phyloP scores from a whole-genome alignment of 2,329 filamentous ascomycete species.

The Fusarium domesticum region DNA sequence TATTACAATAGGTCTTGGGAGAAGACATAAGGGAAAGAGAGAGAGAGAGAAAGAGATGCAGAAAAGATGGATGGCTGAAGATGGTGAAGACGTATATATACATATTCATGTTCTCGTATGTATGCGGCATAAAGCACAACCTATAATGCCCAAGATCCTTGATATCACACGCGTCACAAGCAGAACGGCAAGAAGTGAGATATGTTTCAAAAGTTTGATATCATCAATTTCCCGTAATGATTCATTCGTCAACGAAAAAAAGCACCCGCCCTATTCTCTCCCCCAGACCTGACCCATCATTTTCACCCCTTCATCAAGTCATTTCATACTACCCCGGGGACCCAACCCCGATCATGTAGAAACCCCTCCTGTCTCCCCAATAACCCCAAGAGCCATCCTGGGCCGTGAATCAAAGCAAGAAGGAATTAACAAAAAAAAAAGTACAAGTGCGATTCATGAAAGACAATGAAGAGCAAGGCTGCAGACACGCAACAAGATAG shows the following conservation, averaged over 20 bases:
- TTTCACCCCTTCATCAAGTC: no score
- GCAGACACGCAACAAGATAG: no score
- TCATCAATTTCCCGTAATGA: background rate
- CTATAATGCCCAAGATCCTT: no score
- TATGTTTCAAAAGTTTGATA: no score
- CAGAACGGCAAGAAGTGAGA: no score
- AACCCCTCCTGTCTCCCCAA: no score
- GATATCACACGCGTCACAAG: no score
- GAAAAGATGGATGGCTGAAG: background rate
- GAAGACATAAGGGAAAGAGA: slow-evolving; percentile 1
- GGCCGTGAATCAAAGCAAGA: background rate
- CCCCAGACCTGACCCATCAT: no score
- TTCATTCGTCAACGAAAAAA: background rate
- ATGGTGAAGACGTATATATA: slow-evolving; percentile 14
- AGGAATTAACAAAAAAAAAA: background rate
- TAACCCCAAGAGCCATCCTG: background rate
- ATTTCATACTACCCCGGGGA: no score
- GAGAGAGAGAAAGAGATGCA: background rate
- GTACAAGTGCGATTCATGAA: background rate
- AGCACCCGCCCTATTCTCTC: no score
- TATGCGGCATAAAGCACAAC: no score
- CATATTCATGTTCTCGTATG: slow-evolving; percentile 22
- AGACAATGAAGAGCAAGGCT: background rate
- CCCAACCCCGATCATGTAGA: no score
- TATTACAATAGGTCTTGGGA: background rate